phyloP scores from a whole-genome alignment of 345 rosid species.

The Carallia brachiata region DNA sequence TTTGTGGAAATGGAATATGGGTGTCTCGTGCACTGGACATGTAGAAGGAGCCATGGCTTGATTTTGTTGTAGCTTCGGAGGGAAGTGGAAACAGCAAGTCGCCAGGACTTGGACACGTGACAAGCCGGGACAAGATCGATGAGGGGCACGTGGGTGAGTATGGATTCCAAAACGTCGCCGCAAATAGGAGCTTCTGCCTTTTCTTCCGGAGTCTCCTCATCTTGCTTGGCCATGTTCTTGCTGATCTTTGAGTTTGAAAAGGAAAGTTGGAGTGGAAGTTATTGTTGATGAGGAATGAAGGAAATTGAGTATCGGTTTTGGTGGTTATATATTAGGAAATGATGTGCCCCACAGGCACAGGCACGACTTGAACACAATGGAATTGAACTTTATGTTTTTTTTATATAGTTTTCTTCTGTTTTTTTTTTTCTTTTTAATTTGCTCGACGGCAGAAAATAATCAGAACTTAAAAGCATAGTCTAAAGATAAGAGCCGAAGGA shows the following conservation, averaged over 20 bases:
- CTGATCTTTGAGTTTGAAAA: not conserved
- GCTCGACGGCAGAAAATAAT: no score
- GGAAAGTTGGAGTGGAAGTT: no score
- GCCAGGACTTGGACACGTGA: conserved; percentile 71
- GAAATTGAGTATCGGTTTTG: no score
- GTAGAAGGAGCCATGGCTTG: conserved; percentile 71
- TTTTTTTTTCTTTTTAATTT: no score
- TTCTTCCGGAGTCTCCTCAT: not conserved
- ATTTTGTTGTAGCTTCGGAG: conserved; percentile 41
- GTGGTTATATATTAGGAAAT: no score
- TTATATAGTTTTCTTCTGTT: no score
- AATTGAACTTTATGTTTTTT: no score
- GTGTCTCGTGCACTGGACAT: conserved; percentile 36
- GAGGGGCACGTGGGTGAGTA: conserved; percentile 55
- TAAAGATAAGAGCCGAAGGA: no score
- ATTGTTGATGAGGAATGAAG: no score
- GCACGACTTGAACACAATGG: no score
- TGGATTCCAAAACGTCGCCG: conserved; percentile 55
- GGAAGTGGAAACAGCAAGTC: conserved; percentile 58
- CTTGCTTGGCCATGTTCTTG: not conserved
- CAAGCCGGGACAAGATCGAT: conserved; percentile 54
- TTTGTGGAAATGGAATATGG: conserved; percentile 36
- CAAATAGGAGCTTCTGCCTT: conserved; percentile 20
- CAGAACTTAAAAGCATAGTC: no score
- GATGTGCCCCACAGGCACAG: no score